Evolutionary conservation across 2,329 filamentous ascomycete genomes (phyloP), one percentile per base, ranked within the genome.

Genomic region (Talaromyces sp.): DNA sequence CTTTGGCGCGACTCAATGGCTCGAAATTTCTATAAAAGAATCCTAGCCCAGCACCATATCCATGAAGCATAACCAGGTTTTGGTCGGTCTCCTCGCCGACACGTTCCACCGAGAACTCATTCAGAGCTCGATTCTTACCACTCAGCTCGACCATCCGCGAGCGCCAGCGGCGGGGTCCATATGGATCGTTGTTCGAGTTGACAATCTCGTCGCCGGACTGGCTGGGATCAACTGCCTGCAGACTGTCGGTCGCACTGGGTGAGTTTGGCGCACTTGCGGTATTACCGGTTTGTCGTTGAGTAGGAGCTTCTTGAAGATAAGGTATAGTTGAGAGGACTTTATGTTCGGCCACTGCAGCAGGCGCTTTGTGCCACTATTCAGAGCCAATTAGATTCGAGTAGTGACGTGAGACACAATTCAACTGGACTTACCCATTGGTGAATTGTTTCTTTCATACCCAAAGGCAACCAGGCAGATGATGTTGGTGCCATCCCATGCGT

Each of bases 1-100:
- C 93, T 31, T 85, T 83, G 1, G 88, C 81, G 19, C 93, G 88
- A 54, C 90, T 93, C 38, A 99, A 80, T 5, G 89, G 88, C 77
- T 99, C 95, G 67, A 96, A 97, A 76, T 99, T 99, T 80, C 95
- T 94, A 84, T 97, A 99, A 83, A 96, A 99, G 80, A 99, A 98
- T 25, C 94, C 95, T 0, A 99, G 84, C 0, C 95, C 95, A 1
- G 95, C 95, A 56, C 95, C 95, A 77, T 99, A 99, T 67, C 95
- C 95, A 75, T 99, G 95, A 4, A 99, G 82, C 87, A 99, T 96
- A 53, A 99, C 94, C 17, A 99, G 83, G 51, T 92, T 95, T 73
- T 98, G 89, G 56, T 96, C 89, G 0, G 88, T 86, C 4, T 89
- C 79, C 74, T 97, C 93, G 40, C 88, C 92, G 0, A 92, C 80